Conservation (phyloP, 1,139 yeast genomes). For the Geotrichum reessii region DNA sequence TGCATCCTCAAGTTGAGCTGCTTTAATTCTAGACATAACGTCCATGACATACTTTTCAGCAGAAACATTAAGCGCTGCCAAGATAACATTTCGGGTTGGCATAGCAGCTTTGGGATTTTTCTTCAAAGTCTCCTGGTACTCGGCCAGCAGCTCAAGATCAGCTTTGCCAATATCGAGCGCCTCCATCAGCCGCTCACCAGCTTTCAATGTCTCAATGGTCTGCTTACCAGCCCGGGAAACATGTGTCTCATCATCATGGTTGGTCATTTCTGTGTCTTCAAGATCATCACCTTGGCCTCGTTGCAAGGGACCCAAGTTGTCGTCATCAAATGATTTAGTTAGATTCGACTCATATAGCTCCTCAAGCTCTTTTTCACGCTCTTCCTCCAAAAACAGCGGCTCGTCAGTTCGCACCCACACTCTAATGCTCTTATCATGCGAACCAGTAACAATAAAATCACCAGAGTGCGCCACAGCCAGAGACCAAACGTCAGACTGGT, state of each 20-base stretch:
- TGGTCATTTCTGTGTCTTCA: conserved; percentile 34
- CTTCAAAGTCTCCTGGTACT: conserved; percentile 44
- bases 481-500: conserved; percentile 92
- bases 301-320: conserved; percentile 26
- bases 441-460: conserved; percentile 68
- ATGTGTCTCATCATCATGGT: conserved; percentile 46
- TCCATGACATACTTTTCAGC: conserved; percentile 80
- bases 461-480: conserved; percentile 72
- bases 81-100: conserved; percentile 64
- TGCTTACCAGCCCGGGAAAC: conserved; percentile 69
- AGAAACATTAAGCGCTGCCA: conserved; percentile 60
- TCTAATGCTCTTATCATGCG: conserved; percentile 91
- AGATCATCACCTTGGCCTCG: conserved; percentile 17
- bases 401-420: conserved; percentile 91
- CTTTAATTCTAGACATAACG: conserved; percentile 59
- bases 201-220: conserved; percentile 85
- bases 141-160: conserved; percentile 58
- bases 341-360: conserved; percentile 78
- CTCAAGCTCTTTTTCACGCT: conserved; percentile 90
- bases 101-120: conserved; percentile 47
- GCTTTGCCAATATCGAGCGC: conserved; percentile 79
- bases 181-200: conserved; percentile 90
- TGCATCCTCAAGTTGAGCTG: conserved; percentile 90
- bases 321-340: conserved; percentile 62
- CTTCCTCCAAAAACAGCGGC: conserved; percentile 92